A percentile compares a stretch with the other conserved stretches of the same genome.
Conservation (phyloP, 805 yeast species). For the Myxozyma nipponensis region DNA sequence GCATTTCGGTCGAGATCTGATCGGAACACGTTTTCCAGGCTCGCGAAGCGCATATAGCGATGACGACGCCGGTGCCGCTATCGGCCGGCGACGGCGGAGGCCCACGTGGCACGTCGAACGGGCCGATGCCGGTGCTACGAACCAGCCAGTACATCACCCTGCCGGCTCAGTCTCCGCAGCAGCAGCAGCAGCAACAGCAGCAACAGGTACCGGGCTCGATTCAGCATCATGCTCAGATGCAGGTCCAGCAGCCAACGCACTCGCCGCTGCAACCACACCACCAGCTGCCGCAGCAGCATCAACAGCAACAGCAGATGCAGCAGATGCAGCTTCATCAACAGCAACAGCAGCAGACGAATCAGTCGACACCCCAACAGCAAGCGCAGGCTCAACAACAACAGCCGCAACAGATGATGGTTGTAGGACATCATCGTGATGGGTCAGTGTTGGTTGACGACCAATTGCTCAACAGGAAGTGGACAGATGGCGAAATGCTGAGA, state of each 20-base stretch:
- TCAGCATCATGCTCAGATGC: no score
- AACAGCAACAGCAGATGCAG: conserved; percentile 2
- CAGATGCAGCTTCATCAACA: conserved; percentile 1
- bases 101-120: no score
- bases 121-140: not conserved
- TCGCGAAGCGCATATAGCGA: no score
- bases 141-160: not conserved
- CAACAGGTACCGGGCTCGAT: no score
- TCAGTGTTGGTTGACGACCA: conserved; percentile 10
- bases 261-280: not conserved
- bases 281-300: conserved; percentile 8
- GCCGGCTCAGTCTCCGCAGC: not conserved
- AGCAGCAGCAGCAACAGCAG: no score
- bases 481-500: conserved; percentile 20
- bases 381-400: conserved; percentile 7
- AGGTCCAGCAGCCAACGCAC: no score
- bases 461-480: conserved; percentile 23
- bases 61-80: no score
- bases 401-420: not conserved
- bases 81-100: no score
- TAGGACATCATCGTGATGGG: not conserved
- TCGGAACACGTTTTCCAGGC: no score
- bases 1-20: no score
- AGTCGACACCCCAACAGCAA: no score
- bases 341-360: conserved; percentile 13